A percentile compares a stretch with the other conserved stretches of the same genome.
phyloP scores from a whole-genome alignment of 495 filamentous ascomycete species.

The Talaromyces stipitatus region DNA sequence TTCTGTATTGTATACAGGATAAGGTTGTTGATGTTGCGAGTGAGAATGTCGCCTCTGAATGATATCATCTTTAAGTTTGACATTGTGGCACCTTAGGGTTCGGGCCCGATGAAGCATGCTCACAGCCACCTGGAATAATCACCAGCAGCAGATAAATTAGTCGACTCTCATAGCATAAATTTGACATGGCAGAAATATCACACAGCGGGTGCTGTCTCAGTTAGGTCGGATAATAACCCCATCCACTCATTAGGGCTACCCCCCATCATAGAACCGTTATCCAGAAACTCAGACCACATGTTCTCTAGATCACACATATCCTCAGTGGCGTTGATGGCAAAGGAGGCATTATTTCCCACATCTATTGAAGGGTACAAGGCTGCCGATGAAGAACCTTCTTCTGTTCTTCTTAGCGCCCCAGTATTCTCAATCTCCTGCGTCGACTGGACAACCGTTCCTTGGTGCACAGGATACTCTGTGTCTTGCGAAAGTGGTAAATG shows the following conservation, averaged over 20 bases:
- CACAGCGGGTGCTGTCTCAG: constrained; percentile 7
- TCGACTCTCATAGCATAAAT: too few species aligned
- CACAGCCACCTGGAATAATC: neutral
- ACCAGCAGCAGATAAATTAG: neutral
- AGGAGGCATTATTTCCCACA: neutral
- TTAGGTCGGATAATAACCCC: constrained; percentile 26
- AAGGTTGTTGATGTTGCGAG: neutral
- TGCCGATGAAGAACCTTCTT: neutral
- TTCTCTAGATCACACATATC: constrained; percentile 16
- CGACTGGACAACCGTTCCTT: neutral
- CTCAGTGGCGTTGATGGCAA: neutral
- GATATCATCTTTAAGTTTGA: constrained; percentile 1
- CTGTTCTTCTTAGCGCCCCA: neutral
- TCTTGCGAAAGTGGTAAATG: neutral
- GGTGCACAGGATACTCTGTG: neutral
- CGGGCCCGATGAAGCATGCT: neutral
- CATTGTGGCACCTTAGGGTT: neutral
- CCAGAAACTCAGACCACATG: constrained; percentile 28
- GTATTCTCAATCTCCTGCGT: neutral
- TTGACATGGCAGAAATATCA: neutral
- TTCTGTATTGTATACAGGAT: neutral
- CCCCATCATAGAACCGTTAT: constrained; percentile 17
- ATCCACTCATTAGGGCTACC: constrained; percentile 24
- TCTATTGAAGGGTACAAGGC: neutral
- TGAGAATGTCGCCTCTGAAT: too few species aligned